Percentiles rank a stretch among this genome's conserved stretches.
Evolutionary conservation across 441 rosid genomes (phyloP).

Genomic region (Capsella rubella): DNA sequence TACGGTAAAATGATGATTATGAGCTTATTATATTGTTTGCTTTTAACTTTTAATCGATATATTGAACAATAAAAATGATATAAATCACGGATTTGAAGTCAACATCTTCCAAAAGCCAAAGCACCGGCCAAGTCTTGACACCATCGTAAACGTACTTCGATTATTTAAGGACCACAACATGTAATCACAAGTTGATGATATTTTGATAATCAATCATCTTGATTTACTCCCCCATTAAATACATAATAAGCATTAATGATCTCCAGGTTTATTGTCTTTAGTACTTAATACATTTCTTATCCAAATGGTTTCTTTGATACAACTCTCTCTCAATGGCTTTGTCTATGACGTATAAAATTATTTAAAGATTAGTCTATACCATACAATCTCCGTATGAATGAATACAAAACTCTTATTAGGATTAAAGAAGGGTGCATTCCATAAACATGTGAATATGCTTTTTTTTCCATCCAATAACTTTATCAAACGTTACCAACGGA

Average conservation of each 20-base stretch:
- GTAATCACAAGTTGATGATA: conserved; percentile 26
- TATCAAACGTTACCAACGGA: too few species aligned
- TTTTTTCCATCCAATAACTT: too few species aligned
- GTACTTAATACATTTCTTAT: background rate
- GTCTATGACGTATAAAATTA: background rate
- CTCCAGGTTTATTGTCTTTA: conserved; percentile 16
- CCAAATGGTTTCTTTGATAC: background rate
- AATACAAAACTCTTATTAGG: background rate
- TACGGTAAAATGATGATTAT: background rate
- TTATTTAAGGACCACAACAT: conserved; percentile 32
- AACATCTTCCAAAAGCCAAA: conserved; percentile 30
- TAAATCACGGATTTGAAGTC: conserved; percentile 23
- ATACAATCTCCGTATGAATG: background rate
- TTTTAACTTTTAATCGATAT: background rate
- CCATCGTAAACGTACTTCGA: conserved; percentile 21
- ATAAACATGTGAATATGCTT: background rate
- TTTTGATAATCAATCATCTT: conserved; percentile 3
- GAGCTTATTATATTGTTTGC: background rate
- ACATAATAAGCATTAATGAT: conserved; percentile 2
- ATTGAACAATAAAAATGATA: background rate
- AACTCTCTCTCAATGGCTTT: background rate
- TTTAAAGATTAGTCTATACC: conserved; percentile 4
- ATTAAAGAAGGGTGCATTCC: conserved; percentile 3
- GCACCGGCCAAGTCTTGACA: conserved; percentile 32
- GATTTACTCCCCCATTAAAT: conserved; percentile 1